Conservation (phyloP, 2,329 filamentous ascomycete species). For the Dryadomyces quercivorus region DNA sequence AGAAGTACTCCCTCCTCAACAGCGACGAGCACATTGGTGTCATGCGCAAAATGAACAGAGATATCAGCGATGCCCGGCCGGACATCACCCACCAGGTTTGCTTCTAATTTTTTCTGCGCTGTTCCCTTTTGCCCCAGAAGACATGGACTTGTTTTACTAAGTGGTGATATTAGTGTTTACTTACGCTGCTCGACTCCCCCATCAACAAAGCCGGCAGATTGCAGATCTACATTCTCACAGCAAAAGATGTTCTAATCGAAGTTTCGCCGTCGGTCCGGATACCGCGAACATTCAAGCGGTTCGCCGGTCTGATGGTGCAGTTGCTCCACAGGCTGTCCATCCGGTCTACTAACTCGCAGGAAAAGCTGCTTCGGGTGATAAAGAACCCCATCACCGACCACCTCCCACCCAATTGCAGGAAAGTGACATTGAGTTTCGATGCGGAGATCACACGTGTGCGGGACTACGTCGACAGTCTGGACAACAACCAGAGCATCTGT, state of each 20-base stretch:
- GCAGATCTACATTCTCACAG: constrained; percentile 97
- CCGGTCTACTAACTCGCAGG: constrained; percentile 89
- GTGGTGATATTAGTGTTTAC: constrained; percentile 61
- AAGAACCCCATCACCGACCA: constrained; percentile 97
- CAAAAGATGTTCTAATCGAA: constrained; percentile 93
- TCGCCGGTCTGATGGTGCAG: constrained; percentile 97
- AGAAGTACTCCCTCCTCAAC: constrained; percentile 96
- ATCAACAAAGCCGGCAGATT: constrained; percentile 97
- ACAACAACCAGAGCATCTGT: constrained; percentile 81
- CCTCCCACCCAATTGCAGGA: constrained; percentile 90
- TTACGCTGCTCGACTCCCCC: constrained; percentile 92
- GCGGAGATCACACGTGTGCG: constrained; percentile 74
- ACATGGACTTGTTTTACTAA: constrained; percentile 9
- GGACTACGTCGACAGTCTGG: constrained; percentile 75
- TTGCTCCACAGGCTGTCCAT: constrained; percentile 91
- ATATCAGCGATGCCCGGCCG: constrained; percentile 93
- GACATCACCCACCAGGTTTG: constrained; percentile 95
- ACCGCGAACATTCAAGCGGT: constrained; percentile 96
- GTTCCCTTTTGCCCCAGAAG: constrained; percentile 12
- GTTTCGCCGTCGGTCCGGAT: constrained; percentile 97
- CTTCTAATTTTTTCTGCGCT: neutral
- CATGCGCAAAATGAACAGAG: constrained; percentile 98
- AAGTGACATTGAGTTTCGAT: constrained; percentile 93
- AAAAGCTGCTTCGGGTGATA: constrained; percentile 95
- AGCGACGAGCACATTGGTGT: constrained; percentile 98